A percentile compares a stretch with the other conserved stretches of the same genome.
These are phyloP conservation scores for Ceratobasidium sp. DNA, from an alignment of 1,284 basidiomycete species.

Conservation along the genomic window DNA sequence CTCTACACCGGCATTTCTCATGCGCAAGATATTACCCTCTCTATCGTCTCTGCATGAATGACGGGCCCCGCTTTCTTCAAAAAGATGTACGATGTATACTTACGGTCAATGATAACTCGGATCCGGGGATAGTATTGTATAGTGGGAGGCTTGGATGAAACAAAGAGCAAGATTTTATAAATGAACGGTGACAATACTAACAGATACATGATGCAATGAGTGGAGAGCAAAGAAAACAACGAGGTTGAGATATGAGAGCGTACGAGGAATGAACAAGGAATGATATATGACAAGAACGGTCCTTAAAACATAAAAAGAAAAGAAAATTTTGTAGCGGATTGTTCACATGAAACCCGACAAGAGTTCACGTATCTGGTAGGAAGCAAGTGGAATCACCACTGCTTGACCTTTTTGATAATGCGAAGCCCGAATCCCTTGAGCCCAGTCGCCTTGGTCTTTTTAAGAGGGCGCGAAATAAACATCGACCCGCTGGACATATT, in stretches of 20 bases:
- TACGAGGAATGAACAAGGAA: background rate
- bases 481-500: background rate
- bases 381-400: background rate
- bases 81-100: background rate
- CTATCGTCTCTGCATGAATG: conserved; percentile 12
- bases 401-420: conserved; percentile 26
- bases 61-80: background rate
- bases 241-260: background rate
- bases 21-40: conserved; percentile 62
- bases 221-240: background rate
- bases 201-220: background rate
- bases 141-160: background rate
- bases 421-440: conserved; percentile 20
- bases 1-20: conserved; percentile 66
- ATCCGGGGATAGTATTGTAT: background rate
- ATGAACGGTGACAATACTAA: background rate
- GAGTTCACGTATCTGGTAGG: background rate
- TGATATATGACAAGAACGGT: background rate
- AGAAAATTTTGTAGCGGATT: background rate
- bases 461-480: conserved; percentile 15
- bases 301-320: background rate
- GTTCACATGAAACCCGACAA: background rate
- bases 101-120: background rate
- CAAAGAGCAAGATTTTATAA: background rate
- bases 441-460: conserved; percentile 7